phyloP scores from a whole-genome alignment of 108 stramenopile species.

The Seminavis robusta region DNA sequence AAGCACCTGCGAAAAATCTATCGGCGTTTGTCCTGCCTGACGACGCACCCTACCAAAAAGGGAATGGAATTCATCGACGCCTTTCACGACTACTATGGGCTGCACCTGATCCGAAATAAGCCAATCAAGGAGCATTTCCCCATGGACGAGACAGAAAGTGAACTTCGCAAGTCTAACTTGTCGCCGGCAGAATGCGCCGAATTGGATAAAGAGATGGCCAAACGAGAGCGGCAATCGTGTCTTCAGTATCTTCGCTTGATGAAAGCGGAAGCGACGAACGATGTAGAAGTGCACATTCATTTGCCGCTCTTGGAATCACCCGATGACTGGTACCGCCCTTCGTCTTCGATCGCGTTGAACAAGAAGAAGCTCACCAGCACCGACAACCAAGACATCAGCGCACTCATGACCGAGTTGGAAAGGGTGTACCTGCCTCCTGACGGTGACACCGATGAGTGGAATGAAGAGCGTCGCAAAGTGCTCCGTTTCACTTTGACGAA shows the following conservation, averaged over 20 bases:
- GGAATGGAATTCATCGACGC: slow-evolving; percentile 75
- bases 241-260: slow-evolving; percentile 78
- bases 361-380: too few species aligned
- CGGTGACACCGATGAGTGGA: slow-evolving; percentile 75
- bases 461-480: slow-evolving; percentile 73
- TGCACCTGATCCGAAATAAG: slow-evolving; percentile 77
- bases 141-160: slow-evolving; percentile 49
- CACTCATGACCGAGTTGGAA: slow-evolving; percentile 56
- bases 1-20: slow-evolving; percentile 64
- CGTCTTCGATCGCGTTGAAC: too few species aligned
- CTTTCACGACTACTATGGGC: slow-evolving; percentile 85
- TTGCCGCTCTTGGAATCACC: slow-evolving; percentile 47
- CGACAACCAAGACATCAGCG: slow-evolving; percentile 29
- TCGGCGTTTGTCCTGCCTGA: slow-evolving; percentile 57
- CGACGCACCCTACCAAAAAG: slow-evolving; percentile 80
- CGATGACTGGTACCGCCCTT: slow-evolving; percentile 65
- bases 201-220: slow-evolving; percentile 58
- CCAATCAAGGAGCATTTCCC: slow-evolving; percentile 82
- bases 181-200: slow-evolving; percentile 55
- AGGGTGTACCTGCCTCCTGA: slow-evolving; percentile 68
- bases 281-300: slow-evolving; percentile 63
- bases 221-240: slow-evolving; percentile 60
- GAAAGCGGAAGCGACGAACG: slow-evolving; percentile 75
- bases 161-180: slow-evolving; percentile 37
- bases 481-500: slow-evolving; percentile 58